phyloP scores from a whole-genome alignment of 1,284 basidiomycete genomes.

The Marasmius sp. region DNA sequence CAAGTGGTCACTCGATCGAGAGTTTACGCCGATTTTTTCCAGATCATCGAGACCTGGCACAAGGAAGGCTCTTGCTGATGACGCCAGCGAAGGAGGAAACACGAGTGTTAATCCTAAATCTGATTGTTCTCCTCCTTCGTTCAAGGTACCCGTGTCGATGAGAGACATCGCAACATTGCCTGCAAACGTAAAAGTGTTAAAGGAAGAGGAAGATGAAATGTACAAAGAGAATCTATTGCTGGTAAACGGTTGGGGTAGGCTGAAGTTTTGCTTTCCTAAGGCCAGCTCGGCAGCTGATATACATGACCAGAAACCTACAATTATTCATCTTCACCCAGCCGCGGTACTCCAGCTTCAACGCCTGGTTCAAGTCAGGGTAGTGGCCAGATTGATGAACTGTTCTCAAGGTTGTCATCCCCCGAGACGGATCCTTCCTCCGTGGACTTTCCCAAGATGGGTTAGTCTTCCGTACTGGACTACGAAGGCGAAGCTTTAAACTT shows the following conservation, averaged over 20 bases:
- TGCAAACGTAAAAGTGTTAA: neutral
- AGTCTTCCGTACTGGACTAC: neutral
- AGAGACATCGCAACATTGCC: neutral
- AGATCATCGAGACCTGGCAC: constrained; percentile 22
- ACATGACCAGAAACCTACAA: neutral
- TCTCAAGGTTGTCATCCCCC: constrained; percentile 11
- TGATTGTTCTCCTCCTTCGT: constrained; percentile 41
- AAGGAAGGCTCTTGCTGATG: neutral
- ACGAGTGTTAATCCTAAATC: neutral
- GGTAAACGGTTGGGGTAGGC: constrained; percentile 12
- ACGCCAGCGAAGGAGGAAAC: neutral
- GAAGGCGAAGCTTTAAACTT: neutral
- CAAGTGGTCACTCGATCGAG: constrained; percentile 17
- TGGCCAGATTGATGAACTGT: constrained; percentile 2
- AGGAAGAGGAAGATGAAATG: neutral
- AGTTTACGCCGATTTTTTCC: constrained; percentile 49
- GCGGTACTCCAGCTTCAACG: neutral
- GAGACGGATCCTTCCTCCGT: constrained; percentile 15
- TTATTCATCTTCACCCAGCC: constrained; percentile 11
- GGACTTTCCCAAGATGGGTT: constrained; percentile 17
- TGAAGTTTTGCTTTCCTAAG: constrained; percentile 15
- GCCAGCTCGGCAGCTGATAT: neutral
- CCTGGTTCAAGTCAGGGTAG: neutral
- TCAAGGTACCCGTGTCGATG: neutral
- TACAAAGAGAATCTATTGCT: neutral